Conservation (phyloP, 495 filamentous ascomycete species). For the Corynascus novoguineensis region DNA sequence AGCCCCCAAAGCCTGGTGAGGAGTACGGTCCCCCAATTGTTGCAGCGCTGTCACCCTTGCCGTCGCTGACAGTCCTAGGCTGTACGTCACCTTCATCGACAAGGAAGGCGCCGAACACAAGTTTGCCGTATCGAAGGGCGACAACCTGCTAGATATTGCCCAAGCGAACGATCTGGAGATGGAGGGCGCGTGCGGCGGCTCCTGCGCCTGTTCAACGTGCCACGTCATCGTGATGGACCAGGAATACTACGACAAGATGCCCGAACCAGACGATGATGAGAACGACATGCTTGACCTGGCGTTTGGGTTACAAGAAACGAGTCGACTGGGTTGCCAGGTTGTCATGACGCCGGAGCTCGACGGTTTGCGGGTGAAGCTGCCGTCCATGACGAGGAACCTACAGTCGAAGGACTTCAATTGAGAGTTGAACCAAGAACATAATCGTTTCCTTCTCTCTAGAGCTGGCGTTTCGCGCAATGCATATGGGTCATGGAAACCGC, state of each 20-base stretch:
- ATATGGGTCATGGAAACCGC: slow-evolving; percentile 9
- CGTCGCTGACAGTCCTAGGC: slow-evolving; percentile 45
- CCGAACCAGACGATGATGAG: slow-evolving; percentile 92
- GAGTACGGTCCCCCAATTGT: slow-evolving; percentile 54
- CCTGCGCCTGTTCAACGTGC: slow-evolving; percentile 95
- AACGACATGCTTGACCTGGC: slow-evolving; percentile 98
- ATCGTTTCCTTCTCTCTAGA: neutral
- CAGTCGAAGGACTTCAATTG: slow-evolving; percentile 85
- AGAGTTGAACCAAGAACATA: neutral
- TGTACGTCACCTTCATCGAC: slow-evolving; percentile 88
- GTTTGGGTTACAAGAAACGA: slow-evolving; percentile 94
- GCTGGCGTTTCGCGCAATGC: slow-evolving; percentile 18
- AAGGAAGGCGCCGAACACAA: slow-evolving; percentile 76
- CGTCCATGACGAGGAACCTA: slow-evolving; percentile 90
- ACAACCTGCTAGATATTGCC: slow-evolving; percentile 91
- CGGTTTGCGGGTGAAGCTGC: slow-evolving; percentile 75
- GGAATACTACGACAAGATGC: slow-evolving; percentile 82
- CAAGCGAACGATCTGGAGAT: slow-evolving; percentile 94
- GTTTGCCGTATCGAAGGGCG: slow-evolving; percentile 74
- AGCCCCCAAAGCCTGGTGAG: slow-evolving; percentile 84
- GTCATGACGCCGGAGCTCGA: slow-evolving; percentile 85
- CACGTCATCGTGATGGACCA: slow-evolving; percentile 87
- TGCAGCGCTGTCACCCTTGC: neutral
- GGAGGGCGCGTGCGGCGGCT: slow-evolving; percentile 96
- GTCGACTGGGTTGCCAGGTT: slow-evolving; percentile 91